Conservation (phyloP, 1,284 basidiomycete species). For the Malassezia equina region DNA sequence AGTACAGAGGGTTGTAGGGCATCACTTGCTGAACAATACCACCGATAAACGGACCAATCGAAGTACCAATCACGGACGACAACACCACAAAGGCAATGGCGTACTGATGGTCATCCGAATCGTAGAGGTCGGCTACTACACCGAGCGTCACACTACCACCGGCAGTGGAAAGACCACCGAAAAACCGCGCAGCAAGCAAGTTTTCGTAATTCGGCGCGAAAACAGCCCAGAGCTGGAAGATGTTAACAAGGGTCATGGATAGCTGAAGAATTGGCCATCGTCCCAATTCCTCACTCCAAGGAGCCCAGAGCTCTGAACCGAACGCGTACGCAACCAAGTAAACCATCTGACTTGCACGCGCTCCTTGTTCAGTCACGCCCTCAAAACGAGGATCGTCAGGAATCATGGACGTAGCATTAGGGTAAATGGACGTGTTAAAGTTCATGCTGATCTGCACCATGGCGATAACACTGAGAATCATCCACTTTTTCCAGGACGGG, state of each 20-base stretch:
- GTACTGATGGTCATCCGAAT: conserved; percentile 45
- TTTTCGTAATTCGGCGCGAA: conserved; percentile 44
- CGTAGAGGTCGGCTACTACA: conserved; percentile 49
- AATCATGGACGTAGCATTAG: conserved; percentile 40
- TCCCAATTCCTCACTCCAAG: conserved; percentile 48
- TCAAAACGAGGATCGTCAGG: conserved; percentile 29
- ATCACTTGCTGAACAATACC: conserved; percentile 28
- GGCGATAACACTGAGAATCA: conserved; percentile 49
- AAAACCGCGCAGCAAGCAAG: conserved; percentile 41
- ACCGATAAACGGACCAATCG: conserved; percentile 43
- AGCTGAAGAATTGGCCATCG: conserved; percentile 43
- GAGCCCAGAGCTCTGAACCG: conserved; percentile 48
- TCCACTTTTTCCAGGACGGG: conserved; percentile 48
- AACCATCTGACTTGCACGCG: conserved; percentile 49
- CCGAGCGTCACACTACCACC: conserved; percentile 51
- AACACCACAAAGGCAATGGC: conserved; percentile 46
- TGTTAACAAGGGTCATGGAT: conserved; percentile 48
- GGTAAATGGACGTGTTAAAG: conserved; percentile 48
- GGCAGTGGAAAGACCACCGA: conserved; percentile 48
- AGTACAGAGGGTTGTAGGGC: conserved; percentile 18
- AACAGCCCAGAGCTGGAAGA: conserved; percentile 37
- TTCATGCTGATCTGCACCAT: conserved; percentile 49
- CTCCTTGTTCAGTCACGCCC: conserved; percentile 46
- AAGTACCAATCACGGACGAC: conserved; percentile 41
- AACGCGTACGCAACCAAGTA: conserved; percentile 50